Percentiles rank a stretch among this genome's conserved stretches.
phyloP scores from a whole-genome alignment of 768 basidiomycete genomes.

The Agaricus subrufescens region DNA sequence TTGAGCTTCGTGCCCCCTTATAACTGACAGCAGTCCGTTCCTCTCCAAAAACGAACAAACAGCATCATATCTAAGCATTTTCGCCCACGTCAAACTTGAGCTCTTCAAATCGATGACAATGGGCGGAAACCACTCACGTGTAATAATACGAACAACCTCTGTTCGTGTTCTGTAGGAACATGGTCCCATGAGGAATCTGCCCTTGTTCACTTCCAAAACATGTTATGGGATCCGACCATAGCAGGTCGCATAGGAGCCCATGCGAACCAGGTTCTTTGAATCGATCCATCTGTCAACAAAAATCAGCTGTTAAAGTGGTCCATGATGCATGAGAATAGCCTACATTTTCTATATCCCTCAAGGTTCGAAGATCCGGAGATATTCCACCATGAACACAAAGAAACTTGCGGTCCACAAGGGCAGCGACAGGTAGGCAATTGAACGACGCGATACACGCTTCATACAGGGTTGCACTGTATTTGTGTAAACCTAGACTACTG shows the following conservation, averaged over 20 bases:
- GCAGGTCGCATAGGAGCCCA: constrained; percentile 88
- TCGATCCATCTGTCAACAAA: constrained; percentile 64
- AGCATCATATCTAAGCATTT: constrained; percentile 58
- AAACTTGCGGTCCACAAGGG: constrained; percentile 91
- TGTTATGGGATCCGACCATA: constrained; percentile 93
- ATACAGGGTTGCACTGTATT: constrained; percentile 83
- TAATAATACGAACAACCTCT: constrained; percentile 91
- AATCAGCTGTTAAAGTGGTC: background rate
- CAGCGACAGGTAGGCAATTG: constrained; percentile 84
- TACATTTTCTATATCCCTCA: constrained; percentile 54
- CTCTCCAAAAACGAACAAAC: constrained; percentile 92
- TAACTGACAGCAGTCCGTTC: constrained; percentile 87
- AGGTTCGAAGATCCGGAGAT: constrained; percentile 75
- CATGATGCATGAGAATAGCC: background rate
- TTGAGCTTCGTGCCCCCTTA: constrained; percentile 96
- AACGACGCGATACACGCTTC: constrained; percentile 92
- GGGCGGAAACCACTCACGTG: constrained; percentile 54
- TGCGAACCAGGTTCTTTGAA: constrained; percentile 91
- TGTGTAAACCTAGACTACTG: constrained; percentile 66
- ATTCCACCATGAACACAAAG: constrained; percentile 98
- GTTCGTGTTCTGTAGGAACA: constrained; percentile 75
- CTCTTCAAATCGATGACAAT: background rate
- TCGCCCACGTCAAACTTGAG: background rate
- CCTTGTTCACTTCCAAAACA: constrained; percentile 84
- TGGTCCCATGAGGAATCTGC: constrained; percentile 48